phyloP scores from a whole-genome alignment of 768 basidiomycete genomes.

The Royoungia palumana region DNA sequence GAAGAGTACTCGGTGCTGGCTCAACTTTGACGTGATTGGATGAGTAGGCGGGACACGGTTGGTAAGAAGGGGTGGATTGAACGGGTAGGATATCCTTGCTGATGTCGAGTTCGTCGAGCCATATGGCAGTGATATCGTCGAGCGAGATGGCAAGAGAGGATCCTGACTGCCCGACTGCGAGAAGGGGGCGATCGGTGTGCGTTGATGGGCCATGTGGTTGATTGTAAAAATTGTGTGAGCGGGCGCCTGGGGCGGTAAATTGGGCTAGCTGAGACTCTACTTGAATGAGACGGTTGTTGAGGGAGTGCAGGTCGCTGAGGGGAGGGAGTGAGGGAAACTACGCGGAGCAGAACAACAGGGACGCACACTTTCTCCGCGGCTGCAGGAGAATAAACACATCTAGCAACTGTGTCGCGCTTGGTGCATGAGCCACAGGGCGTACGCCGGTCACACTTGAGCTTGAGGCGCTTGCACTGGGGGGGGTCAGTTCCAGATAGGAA shows the following conservation, averaged over 20 bases:
- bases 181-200: slow-evolving; percentile 28
- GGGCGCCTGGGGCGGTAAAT: slow-evolving; percentile 35
- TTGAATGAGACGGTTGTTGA: slow-evolving; percentile 74
- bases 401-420: slow-evolving; percentile 70
- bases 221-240: slow-evolving; percentile 19
- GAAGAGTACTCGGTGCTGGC: slow-evolving; percentile 27
- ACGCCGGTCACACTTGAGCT: slow-evolving; percentile 80
- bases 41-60: slow-evolving; percentile 16
- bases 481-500: slow-evolving; percentile 4
- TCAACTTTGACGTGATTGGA: slow-evolving; percentile 34
- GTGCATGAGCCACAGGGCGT: slow-evolving; percentile 75
- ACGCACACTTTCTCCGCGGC: slow-evolving; percentile 83
- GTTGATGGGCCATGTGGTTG: slow-evolving; percentile 12
- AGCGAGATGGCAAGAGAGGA: slow-evolving; percentile 52
- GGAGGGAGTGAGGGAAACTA: not conserved
- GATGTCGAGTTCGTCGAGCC: slow-evolving; percentile 55
- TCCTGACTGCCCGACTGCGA: slow-evolving; percentile 37
- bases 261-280: slow-evolving; percentile 61
- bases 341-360: not conserved
- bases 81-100: slow-evolving; percentile 24
- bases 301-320: slow-evolving; percentile 70
- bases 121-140: slow-evolving; percentile 57
- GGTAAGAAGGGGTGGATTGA: slow-evolving; percentile 12
- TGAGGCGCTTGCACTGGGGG: slow-evolving; percentile 78
- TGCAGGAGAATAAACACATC: slow-evolving; percentile 76